Evolutionary conservation across 1,284 basidiomycete species (phyloP).

Genomic region (Fomitopsis pinicola): DNA sequence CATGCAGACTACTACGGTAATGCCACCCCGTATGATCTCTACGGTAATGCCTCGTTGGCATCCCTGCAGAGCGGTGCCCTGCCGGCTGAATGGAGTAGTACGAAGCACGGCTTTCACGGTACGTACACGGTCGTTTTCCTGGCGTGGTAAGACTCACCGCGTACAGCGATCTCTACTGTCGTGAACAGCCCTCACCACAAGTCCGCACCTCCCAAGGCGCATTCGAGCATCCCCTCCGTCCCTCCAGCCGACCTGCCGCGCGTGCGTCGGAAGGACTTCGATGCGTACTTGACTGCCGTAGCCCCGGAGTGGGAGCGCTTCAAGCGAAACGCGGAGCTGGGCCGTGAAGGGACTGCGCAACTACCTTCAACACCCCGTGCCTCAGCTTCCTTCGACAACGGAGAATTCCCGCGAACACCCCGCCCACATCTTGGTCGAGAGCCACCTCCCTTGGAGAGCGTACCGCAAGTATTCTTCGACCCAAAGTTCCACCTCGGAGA

Average conservation of each 20-base stretch:
- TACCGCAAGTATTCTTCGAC: conserved; percentile 83
- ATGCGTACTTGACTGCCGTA: conserved; percentile 74
- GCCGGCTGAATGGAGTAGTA: conserved; percentile 70
- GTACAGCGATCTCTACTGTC: conserved; percentile 65
- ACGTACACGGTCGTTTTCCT: conserved; percentile 17
- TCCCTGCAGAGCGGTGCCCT: conserved; percentile 32
- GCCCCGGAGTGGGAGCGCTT: conserved; percentile 76
- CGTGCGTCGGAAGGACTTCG: conserved; percentile 81
- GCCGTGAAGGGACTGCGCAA: conserved; percentile 41
- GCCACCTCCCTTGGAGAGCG: conserved; percentile 69
- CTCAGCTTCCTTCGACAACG: conserved; percentile 22
- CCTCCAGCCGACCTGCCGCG: conserved; percentile 71
- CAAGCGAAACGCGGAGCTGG: conserved; percentile 46
- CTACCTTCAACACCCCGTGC: conserved; percentile 29
- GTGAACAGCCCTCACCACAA: conserved; percentile 84
- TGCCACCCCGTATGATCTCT: conserved; percentile 20
- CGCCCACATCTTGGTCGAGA: conserved; percentile 30
- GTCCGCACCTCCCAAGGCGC: conserved; percentile 81
- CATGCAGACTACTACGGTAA: conserved; percentile 35
- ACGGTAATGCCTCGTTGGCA: conserved; percentile 16
- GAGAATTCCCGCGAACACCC: conserved; percentile 30
- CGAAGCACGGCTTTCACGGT: conserved; percentile 79
- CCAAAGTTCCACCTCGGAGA: conserved; percentile 83
- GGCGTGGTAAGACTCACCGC: conserved; percentile 1
- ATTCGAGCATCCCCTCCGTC: conserved; percentile 72